Conservation (phyloP, 371 early-diverging fungal genomes). For the Apophysomyces variabilis region DNA sequence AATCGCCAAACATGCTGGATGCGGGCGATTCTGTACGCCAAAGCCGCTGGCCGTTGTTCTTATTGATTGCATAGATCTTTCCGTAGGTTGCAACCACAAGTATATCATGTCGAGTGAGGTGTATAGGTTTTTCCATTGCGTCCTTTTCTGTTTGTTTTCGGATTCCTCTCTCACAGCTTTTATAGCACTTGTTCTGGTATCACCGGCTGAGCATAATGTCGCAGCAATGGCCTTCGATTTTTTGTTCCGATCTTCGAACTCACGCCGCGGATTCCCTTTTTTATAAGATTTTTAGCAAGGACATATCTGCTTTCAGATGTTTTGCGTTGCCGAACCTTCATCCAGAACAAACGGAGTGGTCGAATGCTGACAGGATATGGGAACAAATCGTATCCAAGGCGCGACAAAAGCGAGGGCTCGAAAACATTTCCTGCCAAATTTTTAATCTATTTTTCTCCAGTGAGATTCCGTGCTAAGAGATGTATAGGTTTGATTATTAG, state of each 20-base stretch:
- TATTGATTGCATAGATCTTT: constrained; percentile 40
- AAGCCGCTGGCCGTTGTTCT: constrained; percentile 29
- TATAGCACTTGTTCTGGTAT: not conserved
- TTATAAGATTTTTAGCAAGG: not conserved
- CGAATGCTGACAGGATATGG: no score
- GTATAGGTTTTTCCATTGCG: not conserved
- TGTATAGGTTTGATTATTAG: no score
- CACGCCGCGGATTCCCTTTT: not conserved
- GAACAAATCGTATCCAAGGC: no score
- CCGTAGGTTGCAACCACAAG: constrained; percentile 38
- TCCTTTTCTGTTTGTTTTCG: not conserved
- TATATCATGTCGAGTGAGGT: constrained; percentile 28
- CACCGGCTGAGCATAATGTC: not conserved
- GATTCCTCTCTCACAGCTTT: not conserved
- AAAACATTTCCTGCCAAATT: no score
- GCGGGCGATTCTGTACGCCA: constrained; percentile 28
- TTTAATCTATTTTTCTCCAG: no score
- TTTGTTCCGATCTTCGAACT: not conserved
- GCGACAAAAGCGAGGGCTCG: no score
- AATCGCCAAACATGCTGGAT: not conserved
- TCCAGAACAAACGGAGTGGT: no score
- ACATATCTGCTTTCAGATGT: no score
- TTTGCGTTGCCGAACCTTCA: no score
- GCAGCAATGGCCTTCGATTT: not conserved
- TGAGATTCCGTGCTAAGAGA: no score